Percentiles rank a stretch among this genome's conserved stretches.
These are phyloP conservation scores for Aspergillus luchuensis DNA, from an alignment of 2,329 filamentous ascomycete genomes.

Conservation along the genomic window DNA sequence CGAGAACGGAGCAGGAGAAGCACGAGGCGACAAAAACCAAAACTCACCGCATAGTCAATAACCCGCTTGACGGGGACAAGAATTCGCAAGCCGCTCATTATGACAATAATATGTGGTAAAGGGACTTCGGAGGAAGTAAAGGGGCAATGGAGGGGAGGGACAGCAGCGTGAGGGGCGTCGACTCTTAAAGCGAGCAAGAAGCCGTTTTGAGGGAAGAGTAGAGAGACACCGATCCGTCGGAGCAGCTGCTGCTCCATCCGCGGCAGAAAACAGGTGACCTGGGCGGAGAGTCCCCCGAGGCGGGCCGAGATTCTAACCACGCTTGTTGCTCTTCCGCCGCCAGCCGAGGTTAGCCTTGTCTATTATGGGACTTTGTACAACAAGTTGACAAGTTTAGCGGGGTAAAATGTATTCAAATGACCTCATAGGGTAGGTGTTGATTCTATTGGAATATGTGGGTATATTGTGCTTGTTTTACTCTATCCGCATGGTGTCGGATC, in stretches of 20 bases:
- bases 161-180: not conserved
- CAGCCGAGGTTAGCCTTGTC: conserved; percentile 37
- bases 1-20: conserved; percentile 22
- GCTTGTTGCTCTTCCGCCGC: conserved; percentile 21
- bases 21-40: conserved; percentile 11
- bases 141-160: conserved; percentile 13
- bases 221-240: conserved; percentile 26
- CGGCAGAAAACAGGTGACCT: conserved; percentile 29
- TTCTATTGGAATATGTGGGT: not conserved
- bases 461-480: not conserved
- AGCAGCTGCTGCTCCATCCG: conserved; percentile 8
- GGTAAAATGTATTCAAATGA: not conserved
- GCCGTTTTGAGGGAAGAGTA: not conserved
- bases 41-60: conserved; percentile 78
- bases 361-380: not conserved
- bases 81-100: conserved; percentile 63
- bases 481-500: not conserved
- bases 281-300: conserved; percentile 35
- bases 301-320: conserved; percentile 36
- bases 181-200: conserved; percentile 8
- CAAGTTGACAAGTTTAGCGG: too few species aligned
- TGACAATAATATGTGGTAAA: conserved; percentile 21
- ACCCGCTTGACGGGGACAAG: conserved; percentile 81
- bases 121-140: not conserved
- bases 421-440: not conserved